Evolutionary conservation across 768 basidiomycete species (phyloP), one percentile per base, ranked within the genome.

Genomic region (Boletales sp.): DNA sequence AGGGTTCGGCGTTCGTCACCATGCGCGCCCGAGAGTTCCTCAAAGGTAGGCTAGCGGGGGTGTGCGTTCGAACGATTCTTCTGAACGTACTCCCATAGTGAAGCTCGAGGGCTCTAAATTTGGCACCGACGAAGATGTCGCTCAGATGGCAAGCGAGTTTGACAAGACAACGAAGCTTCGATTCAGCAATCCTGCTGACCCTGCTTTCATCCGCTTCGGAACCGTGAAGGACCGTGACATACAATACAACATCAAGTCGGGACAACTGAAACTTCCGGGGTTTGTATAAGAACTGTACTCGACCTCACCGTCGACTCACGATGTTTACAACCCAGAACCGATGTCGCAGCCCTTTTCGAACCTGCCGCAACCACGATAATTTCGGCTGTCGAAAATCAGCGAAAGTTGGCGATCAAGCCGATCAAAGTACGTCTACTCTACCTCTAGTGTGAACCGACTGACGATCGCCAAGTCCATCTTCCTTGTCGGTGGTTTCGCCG

Each of bases 1-100:
- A 74, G 49, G 80, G 80, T 18, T 78, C 80, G 0, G 68, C 79
- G 4, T 80, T 78, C 49, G 75, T 82, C 28, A 79, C 68, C 21
- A 70, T 68, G 33, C 71, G 73, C 19, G 78, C 78, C 14, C 59
- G 61, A 2, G 46, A 61, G 19, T 71, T 71, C 59, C 64, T 81
- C 3, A 50, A 66, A 49, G 57, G 79, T 79, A 55, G 52, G 53
- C 14, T 2, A 9, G 18, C 17, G 13, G 25, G 12, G 7, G 4
- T 9, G 14, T 37, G 32, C 19, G 18, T 21, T 33, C 7, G 12
- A 32, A 30, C n/a, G 36, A 17, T 14, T 2, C 31, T 44, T 43
- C 46, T 49, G 21, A 45, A 44, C 33, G 41, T 28, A n/a, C 41
- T 14, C 7, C n/a, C 32, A 35, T 28, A 80, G 78, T 51, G 21